A percentile compares a stretch with the other conserved stretches of the same genome.
Evolutionary conservation across 441 rosid genomes (phyloP).

Genomic region (Manihot esculenta): DNA sequence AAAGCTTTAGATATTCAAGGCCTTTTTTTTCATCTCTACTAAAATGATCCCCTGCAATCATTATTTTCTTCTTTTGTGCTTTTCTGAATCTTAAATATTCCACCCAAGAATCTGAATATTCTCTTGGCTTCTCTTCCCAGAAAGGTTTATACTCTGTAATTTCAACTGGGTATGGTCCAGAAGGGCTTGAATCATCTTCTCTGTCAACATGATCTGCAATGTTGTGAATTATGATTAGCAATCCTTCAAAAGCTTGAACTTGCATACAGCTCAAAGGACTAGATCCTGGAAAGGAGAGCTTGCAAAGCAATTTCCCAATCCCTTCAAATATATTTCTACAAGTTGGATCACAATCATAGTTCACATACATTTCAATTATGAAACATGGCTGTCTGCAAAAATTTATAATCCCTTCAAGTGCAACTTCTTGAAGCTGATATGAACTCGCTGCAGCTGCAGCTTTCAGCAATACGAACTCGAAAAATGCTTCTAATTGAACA

Average conservation of each 20-base stretch:
- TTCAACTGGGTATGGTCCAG: conserved; percentile 55
- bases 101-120: conserved; percentile 62
- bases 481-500: conserved; percentile 85
- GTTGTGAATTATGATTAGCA: conserved; percentile 69
- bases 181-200: conserved; percentile 44
- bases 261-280: conserved; percentile 61
- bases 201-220: conserved; percentile 68
- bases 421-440: conserved; percentile 76
- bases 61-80: conserved; percentile 70
- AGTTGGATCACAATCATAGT: conserved; percentile 76
- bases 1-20: conserved; percentile 64
- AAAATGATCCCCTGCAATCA: conserved; percentile 72
- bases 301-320: conserved; percentile 76
- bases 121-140: conserved; percentile 67
- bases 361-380: conserved; percentile 72
- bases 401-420: conserved; percentile 76
- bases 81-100: conserved; percentile 60
- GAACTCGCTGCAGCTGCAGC: conserved; percentile 40
- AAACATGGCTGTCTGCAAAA: conserved; percentile 82
- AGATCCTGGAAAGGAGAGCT: conserved; percentile 69
- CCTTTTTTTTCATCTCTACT: conserved; percentile 83
- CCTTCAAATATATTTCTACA: conserved; percentile 66
- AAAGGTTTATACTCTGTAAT: conserved; percentile 64
- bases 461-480: conserved; percentile 59
- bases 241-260: conserved; percentile 91